Evolutionary conservation across 495 filamentous ascomycete genomes (phyloP).

Genomic region (Annulohypoxylon maeteangense): DNA sequence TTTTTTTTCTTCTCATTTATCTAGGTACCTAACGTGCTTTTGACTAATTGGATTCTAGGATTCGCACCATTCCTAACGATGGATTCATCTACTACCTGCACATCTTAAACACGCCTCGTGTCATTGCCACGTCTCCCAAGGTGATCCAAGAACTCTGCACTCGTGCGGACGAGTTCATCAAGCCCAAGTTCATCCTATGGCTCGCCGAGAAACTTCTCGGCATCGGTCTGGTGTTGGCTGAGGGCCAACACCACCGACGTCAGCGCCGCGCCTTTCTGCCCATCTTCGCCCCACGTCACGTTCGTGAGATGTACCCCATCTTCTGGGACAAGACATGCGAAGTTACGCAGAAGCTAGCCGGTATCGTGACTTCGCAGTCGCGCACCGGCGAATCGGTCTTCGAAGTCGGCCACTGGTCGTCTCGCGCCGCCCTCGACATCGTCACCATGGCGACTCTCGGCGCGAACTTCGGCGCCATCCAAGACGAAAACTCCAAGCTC

Average conservation of each 20-base stretch:
- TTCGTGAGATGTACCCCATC: constrained; percentile 74
- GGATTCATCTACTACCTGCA: constrained; percentile 71
- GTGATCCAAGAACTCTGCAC: constrained; percentile 62
- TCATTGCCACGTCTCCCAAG: constrained; percentile 66
- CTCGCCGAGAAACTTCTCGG: constrained; percentile 66
- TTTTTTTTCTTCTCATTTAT: background rate
- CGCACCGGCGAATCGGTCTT: constrained; percentile 7
- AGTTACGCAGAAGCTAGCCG: constrained; percentile 26
- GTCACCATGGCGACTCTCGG: constrained; percentile 22
- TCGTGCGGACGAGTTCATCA: constrained; percentile 72
- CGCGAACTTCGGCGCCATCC: constrained; percentile 15
- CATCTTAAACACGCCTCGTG: constrained; percentile 66
- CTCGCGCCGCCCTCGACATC: constrained; percentile 16
- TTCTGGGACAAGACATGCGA: constrained; percentile 68
- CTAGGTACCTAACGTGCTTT: background rate
- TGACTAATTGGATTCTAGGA: constrained; percentile 44
- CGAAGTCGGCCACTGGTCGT: constrained; percentile 17
- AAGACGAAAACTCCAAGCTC: constrained; percentile 16
- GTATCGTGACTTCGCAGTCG: constrained; percentile 8
- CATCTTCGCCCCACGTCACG: constrained; percentile 73
- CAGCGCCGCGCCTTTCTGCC: constrained; percentile 74
- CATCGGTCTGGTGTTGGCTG: constrained; percentile 69
- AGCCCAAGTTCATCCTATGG: constrained; percentile 62
- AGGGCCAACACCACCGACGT: constrained; percentile 75
- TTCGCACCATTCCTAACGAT: constrained; percentile 70